Percentiles rank a stretch among this genome's conserved stretches.
These are phyloP conservation scores for Parasitella parasitica DNA, from an alignment of 371 early-diverging fungal species.

Conservation along the genomic window DNA sequence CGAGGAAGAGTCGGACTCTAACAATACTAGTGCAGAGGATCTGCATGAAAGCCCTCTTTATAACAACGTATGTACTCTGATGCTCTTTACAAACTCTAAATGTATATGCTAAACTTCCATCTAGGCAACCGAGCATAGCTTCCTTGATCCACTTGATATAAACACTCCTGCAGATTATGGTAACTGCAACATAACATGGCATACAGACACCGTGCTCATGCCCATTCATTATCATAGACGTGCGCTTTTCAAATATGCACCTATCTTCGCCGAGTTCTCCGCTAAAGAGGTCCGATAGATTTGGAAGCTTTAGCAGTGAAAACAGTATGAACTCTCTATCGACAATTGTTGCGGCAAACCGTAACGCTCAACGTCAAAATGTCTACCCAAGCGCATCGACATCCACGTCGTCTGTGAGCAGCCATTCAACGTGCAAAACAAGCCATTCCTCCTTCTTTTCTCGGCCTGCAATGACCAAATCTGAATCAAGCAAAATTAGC, in stretches of 20 bases:
- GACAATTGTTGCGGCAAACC: conserved; percentile 1
- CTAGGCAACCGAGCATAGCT: conserved; percentile 6
- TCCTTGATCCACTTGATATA: background rate
- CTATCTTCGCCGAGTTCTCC: background rate
- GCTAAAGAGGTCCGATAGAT: conserved; percentile 4
- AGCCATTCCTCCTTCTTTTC: conserved; percentile 6
- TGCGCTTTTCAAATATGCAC: background rate
- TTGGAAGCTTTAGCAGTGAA: conserved; percentile 24
- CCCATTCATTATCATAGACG: background rate
- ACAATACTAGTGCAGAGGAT: background rate
- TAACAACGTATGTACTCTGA: background rate
- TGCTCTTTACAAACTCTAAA: background rate
- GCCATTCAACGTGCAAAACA: conserved; percentile 14
- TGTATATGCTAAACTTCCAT: background rate
- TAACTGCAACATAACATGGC: background rate
- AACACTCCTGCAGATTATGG: conserved; percentile 2
- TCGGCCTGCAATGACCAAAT: background rate
- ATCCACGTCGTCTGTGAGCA: conserved; percentile 21
- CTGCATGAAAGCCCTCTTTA: background rate
- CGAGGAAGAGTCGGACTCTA: background rate
- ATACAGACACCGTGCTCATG: too few relatives aligned
- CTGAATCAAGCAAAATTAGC: conserved; percentile 1
- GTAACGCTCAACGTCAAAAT: background rate
- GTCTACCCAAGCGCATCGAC: conserved; percentile 16
- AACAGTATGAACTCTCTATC: conserved; percentile 18